A percentile compares a stretch with the other conserved stretches of the same genome.
These are phyloP conservation scores for Oehlia diaphana DNA, from an alignment of 192 early-diverging fungal genomes.

Conservation along the genomic window DNA sequence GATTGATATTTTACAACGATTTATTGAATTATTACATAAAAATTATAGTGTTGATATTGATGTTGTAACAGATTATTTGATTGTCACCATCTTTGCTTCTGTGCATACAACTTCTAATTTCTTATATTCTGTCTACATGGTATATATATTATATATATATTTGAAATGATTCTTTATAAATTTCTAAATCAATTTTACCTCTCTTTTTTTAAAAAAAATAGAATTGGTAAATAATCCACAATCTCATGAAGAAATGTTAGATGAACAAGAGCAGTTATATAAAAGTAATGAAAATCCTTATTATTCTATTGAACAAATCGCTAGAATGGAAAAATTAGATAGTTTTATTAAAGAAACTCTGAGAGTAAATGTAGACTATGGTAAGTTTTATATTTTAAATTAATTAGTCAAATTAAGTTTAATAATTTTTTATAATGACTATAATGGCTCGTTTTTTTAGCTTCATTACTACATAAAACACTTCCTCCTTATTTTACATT, in stretches of 20 bases:
- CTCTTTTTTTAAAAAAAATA: neutral
- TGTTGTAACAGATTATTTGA: neutral
- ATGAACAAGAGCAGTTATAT: conserved; percentile 4
- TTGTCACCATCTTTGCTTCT: neutral
- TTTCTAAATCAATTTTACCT: neutral
- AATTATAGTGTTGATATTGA: neutral
- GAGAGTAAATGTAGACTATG: neutral
- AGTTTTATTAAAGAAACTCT: conserved; percentile 24
- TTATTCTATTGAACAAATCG: neutral
- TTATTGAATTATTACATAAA: neutral
- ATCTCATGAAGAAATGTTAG: neutral
- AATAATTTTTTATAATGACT: neutral
- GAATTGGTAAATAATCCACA: conserved; percentile 7
- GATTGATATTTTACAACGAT: neutral
- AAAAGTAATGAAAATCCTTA: neutral
- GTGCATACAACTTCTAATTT: neutral
- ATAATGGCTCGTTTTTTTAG: neutral
- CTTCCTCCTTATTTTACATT: neutral
- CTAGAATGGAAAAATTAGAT: conserved; percentile 15
- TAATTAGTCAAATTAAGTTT: no score
- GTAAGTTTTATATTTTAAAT: no score
- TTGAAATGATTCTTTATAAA: neutral
- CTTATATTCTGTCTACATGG: neutral
- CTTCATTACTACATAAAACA: neutral
- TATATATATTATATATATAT: neutral